Percentiles rank a stretch among this genome's conserved stretches.
phyloP scores from a whole-genome alignment of 495 filamentous ascomycete genomes.

The Aspergillus ellipticus region DNA sequence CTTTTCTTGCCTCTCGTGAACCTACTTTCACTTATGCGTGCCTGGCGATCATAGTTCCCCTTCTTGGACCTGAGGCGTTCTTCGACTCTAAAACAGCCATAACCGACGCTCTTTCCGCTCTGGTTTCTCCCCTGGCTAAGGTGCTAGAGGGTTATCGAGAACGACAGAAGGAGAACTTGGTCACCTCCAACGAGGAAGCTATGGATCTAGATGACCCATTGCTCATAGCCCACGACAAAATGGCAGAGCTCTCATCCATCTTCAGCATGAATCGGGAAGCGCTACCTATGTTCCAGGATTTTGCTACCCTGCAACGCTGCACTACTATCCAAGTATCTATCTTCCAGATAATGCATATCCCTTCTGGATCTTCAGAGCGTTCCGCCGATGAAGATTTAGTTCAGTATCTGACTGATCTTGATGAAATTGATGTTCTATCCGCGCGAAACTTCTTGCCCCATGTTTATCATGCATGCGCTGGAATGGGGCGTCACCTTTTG shows the following conservation, averaged over 20 bases:
- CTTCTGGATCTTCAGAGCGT: slow-evolving; percentile 31
- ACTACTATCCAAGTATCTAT: slow-evolving; percentile 36
- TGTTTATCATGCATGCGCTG: slow-evolving; percentile 33
- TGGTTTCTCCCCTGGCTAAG: slow-evolving; percentile 28
- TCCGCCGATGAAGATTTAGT: slow-evolving; percentile 44
- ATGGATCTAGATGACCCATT: slow-evolving; percentile 82
- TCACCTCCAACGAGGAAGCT: slow-evolving; percentile 40
- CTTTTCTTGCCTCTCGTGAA: slow-evolving; percentile 29
- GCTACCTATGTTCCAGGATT: slow-evolving; percentile 26
- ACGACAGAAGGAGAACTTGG: slow-evolving; percentile 18
- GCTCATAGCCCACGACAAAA: slow-evolving; percentile 50
- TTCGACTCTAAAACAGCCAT: slow-evolving; percentile 12
- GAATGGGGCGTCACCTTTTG: slow-evolving; percentile 32
- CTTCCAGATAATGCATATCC: slow-evolving; percentile 24
- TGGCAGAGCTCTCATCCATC: slow-evolving; percentile 20
- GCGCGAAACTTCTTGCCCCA: slow-evolving; percentile 48
- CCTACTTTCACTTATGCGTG: slow-evolving; percentile 28
- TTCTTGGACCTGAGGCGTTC: slow-evolving; percentile 24
- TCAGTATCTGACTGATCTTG: slow-evolving; percentile 54
- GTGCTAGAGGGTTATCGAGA: slow-evolving; percentile 43
- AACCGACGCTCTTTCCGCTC: slow-evolving; percentile 19
- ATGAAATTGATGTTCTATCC: slow-evolving; percentile 57
- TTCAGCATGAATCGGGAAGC: slow-evolving; percentile 29
- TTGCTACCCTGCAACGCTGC: slow-evolving; percentile 33
- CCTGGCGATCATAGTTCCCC: slow-evolving; percentile 30